Evolutionary conservation across 2,329 filamentous ascomycete genomes (phyloP).

Genomic region (Hymenoscyphus albidus): DNA sequence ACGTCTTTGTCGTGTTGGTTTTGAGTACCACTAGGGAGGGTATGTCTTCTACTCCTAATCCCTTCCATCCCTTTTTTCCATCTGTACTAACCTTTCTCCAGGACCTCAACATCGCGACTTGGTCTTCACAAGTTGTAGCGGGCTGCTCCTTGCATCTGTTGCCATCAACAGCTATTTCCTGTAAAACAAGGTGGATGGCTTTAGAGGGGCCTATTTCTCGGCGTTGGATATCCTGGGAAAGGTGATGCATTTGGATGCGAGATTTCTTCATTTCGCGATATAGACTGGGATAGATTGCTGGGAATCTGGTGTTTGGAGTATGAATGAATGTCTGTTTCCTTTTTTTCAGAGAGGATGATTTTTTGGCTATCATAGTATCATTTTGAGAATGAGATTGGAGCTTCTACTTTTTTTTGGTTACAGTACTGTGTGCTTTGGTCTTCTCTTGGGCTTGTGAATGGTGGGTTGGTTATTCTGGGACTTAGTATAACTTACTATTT

Average conservation of each 20-base stretch:
- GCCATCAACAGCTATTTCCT: background rate
- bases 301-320: background rate
- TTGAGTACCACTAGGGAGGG: conserved; percentile 44
- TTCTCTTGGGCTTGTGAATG: background rate
- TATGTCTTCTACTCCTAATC: conserved; percentile 5
- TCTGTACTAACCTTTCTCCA: background rate
- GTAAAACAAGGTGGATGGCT: background rate
- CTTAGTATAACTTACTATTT: background rate
- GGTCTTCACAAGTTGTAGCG: conserved; percentile 8
- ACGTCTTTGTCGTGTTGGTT: conserved; percentile 50
- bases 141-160: conserved; percentile 2
- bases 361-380: background rate
- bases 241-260: background rate
- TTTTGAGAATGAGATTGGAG: background rate
- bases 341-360: no score
- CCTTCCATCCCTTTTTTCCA: background rate
- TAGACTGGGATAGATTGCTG: background rate
- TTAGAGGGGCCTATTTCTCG: background rate
- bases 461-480: background rate
- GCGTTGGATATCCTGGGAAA: background rate
- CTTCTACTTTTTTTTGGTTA: background rate
- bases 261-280: background rate
- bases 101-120: conserved; percentile 11
- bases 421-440: background rate
- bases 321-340: background rate